Evolutionary conservation across 1,284 basidiomycete species (phyloP).

Genomic region (Sanghuangporus weigelae): DNA sequence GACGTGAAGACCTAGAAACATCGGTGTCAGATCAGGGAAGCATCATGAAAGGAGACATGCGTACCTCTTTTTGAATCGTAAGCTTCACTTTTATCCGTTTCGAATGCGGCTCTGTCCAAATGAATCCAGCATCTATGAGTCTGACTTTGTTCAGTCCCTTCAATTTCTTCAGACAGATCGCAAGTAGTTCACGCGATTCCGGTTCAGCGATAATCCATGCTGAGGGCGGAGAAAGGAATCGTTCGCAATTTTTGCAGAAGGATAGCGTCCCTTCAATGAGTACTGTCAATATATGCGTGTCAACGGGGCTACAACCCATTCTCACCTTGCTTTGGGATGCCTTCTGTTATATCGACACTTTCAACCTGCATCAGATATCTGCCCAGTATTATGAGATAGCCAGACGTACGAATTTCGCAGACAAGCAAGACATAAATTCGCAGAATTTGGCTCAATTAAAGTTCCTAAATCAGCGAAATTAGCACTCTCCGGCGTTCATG

Average conservation of each 20-base stretch:
- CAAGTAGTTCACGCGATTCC: conserved; percentile 90
- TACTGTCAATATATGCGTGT: conserved; percentile 8
- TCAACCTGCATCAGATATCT: neutral
- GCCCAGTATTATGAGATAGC: neutral
- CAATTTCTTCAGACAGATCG: conserved; percentile 89
- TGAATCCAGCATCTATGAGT: conserved; percentile 94
- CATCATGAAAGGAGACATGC: conserved; percentile 15
- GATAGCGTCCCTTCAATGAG: conserved; percentile 74
- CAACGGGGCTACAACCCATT: conserved; percentile 5
- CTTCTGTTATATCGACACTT: conserved; percentile 95
- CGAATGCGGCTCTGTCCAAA: conserved; percentile 99
- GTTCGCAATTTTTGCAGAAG: conserved; percentile 94
- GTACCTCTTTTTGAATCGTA: conserved; percentile 96
- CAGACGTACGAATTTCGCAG: conserved; percentile 75
- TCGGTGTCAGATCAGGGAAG: neutral
- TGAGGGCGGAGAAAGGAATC: conserved; percentile 89
- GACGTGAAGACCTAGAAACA: conserved; percentile 75
- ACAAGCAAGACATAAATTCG: conserved; percentile 93
- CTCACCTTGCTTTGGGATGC: conserved; percentile 92
- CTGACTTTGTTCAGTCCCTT: conserved; percentile 94
- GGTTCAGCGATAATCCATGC: conserved; percentile 85
- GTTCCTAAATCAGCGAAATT: conserved; percentile 47
- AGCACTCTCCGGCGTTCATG: neutral
- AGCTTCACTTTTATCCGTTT: conserved; percentile 91
- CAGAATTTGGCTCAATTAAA: conserved; percentile 94